Percentiles rank a stretch among this genome's conserved stretches.
Evolutionary conservation across 495 filamentous ascomycete species (phyloP).

Genomic region (Lepraria neglecta): DNA sequence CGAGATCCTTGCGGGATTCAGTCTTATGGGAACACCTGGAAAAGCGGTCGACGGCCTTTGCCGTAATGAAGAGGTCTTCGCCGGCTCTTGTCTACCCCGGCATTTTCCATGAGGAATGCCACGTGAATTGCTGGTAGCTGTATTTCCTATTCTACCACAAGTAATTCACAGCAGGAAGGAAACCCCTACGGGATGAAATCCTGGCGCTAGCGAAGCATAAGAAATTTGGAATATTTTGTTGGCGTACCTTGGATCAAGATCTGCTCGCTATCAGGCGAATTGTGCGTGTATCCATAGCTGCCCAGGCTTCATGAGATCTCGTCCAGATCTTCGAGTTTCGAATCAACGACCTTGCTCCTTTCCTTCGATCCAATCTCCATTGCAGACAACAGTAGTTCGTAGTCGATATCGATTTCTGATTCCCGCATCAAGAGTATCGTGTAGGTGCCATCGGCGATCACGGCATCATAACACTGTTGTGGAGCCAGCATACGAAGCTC

Average conservation of each 20-base stretch:
- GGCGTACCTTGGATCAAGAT: too few species aligned
- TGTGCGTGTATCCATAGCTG: background rate
- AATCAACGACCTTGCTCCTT: background rate
- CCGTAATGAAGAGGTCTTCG: conserved; percentile 66
- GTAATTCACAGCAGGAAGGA: too few species aligned
- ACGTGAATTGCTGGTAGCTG: too few species aligned
- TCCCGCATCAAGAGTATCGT: conserved; percentile 19
- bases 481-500: conserved; percentile 6
- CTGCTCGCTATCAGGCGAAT: conserved; percentile 1
- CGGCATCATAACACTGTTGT: conserved; percentile 6
- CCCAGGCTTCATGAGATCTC: background rate
- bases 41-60: conserved; percentile 81
- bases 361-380: conserved; percentile 14
- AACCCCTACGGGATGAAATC: too few species aligned
- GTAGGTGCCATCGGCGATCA: conserved; percentile 5
- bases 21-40: conserved; percentile 83
- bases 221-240: too few species aligned
- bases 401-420: conserved; percentile 8
- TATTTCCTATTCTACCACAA: too few species aligned
- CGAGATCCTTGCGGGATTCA: conserved; percentile 68
- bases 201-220: too few species aligned
- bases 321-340: background rate
- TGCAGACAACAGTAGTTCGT: conserved; percentile 8
- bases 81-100: too few species aligned
- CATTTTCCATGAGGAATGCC: too few species aligned